Evolutionary conservation across 1,284 basidiomycete genomes (phyloP).

Genomic region (Apiotrichum porosum): DNA sequence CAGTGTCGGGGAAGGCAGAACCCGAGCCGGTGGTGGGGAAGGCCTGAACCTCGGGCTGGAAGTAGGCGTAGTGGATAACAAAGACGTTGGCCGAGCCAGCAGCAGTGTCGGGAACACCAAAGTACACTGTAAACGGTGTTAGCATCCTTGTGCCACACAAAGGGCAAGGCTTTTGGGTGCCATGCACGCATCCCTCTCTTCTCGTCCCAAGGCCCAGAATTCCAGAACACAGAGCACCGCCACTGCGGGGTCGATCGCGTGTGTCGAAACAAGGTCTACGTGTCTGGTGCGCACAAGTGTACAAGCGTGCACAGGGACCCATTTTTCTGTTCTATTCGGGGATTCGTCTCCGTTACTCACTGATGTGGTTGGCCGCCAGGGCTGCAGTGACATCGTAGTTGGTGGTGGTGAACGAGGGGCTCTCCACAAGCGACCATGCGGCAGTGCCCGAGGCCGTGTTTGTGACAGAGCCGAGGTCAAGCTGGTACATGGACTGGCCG

Average conservation of each 20-base stretch:
- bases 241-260: too few relatives aligned
- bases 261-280: too few relatives aligned
- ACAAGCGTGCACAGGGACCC: too few relatives aligned
- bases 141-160: too few relatives aligned
- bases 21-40: slow-evolving; percentile 54
- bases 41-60: slow-evolving; percentile 68
- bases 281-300: too few relatives aligned
- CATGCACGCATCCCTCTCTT: too few relatives aligned
- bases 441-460: slow-evolving; percentile 59
- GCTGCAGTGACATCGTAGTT: slow-evolving; percentile 38
- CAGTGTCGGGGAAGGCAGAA: slow-evolving; percentile 64
- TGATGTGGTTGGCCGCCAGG: slow-evolving; percentile 45
- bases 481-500: slow-evolving; percentile 51
- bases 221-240: too few relatives aligned
- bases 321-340: too few relatives aligned
- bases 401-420: slow-evolving; percentile 53
- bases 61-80: slow-evolving; percentile 79
- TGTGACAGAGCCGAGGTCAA: slow-evolving; percentile 60
- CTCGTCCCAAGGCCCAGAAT: too few relatives aligned
- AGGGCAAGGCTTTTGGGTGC: too few relatives aligned
- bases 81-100: slow-evolving; percentile 71
- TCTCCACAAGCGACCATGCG: slow-evolving; percentile 60
- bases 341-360: too few relatives aligned
- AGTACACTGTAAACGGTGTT: slow-evolving; percentile 55
- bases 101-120: slow-evolving; percentile 62